These are phyloP conservation scores for Cubamyces sp. DNA, from an alignment of 768 basidiomycete genomes.

Conservation along the genomic window DNA sequence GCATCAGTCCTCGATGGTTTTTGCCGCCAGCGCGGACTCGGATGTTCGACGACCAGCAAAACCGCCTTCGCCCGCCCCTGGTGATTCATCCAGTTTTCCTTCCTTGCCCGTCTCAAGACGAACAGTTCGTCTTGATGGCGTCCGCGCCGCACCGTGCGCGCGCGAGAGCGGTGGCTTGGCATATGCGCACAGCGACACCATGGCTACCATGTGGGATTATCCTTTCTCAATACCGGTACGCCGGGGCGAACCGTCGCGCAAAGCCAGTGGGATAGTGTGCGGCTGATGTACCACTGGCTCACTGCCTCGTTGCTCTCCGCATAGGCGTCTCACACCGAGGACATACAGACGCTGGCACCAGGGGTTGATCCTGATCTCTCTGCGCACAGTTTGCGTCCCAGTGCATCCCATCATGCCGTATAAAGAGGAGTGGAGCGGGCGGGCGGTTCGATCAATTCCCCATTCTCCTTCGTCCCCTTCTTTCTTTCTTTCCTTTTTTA, in stretches of 20 bases:
- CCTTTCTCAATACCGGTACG: background rate
- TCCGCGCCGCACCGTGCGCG: background rate
- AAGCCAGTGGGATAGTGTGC: background rate
- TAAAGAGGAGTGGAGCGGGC: slow-evolving; percentile 2
- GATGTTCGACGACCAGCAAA: background rate
- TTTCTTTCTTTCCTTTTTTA: slow-evolving; percentile 4
- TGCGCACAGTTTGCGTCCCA: slow-evolving; percentile 1
- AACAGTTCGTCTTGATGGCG: slow-evolving; percentile 5
- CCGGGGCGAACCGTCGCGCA: background rate
- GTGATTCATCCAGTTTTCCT: background rate
- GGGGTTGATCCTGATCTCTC: slow-evolving; percentile 12
- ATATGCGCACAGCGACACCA: background rate
- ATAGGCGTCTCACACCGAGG: background rate
- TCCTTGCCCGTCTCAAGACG: background rate
- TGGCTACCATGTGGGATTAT: background rate
- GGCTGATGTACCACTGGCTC: slow-evolving; percentile 8
- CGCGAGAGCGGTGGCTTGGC: background rate
- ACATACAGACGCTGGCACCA: slow-evolving; percentile 6
- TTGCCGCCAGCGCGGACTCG: background rate
- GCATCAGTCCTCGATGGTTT: slow-evolving; percentile 2
- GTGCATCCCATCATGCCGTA: slow-evolving; percentile 5
- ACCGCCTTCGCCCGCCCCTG: background rate
- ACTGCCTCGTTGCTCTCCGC: slow-evolving; percentile 12
- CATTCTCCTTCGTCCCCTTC: slow-evolving; percentile 7
- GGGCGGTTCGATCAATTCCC: slow-evolving; percentile 2